Evolutionary conservation across 768 basidiomycete genomes (phyloP), one percentile per base, ranked within the genome.

Genomic region (Panaeolus papilionaceus): DNA sequence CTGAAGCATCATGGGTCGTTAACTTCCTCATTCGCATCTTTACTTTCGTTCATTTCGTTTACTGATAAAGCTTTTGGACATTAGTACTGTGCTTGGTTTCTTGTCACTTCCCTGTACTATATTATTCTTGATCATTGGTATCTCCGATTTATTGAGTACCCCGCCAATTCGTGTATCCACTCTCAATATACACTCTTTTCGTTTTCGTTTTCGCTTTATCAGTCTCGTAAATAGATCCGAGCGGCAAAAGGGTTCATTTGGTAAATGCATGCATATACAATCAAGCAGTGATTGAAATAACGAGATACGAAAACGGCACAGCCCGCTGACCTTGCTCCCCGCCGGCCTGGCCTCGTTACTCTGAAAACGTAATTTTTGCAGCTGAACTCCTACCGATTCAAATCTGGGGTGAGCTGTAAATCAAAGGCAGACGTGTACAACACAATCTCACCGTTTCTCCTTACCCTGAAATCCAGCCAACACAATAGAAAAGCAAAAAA

Each of bases 381-480:
- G 63, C 63, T n/a, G 67, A 64, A 20, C 38, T 66, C 44, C 61
- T 69, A 54, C 16, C 28, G 26, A 58, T 58, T 58, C 54, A n/a
- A 58, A 58, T 58, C 54, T 58, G 54, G 54, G 54, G 54, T 58
- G 54, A 58, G 54, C 28, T 14, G 26, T 16, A 58, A 16, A 33
- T 64, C 26, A 28, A 40, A 64, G 54, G 33, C 42, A 38, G 39
- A 64, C 28, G 26, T 20, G 26, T 38, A 0, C 14, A 58, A 14
- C 54, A 58, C 54, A 58, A 47, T 39, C 44, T 37, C 42, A 66
- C 65, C 67, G 54, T 64, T 67, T 61, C 62, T 68, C 70, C 33
- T 49, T 23, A 44, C 63, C 65, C 70, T 71, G 40, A 58, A 51
- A 33, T 58, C 54, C 54, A 26, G 33, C 9, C 26, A 66, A 66